Conservation (phyloP, 257 asterid genomes). For the Gentiana dahurica region DNA sequence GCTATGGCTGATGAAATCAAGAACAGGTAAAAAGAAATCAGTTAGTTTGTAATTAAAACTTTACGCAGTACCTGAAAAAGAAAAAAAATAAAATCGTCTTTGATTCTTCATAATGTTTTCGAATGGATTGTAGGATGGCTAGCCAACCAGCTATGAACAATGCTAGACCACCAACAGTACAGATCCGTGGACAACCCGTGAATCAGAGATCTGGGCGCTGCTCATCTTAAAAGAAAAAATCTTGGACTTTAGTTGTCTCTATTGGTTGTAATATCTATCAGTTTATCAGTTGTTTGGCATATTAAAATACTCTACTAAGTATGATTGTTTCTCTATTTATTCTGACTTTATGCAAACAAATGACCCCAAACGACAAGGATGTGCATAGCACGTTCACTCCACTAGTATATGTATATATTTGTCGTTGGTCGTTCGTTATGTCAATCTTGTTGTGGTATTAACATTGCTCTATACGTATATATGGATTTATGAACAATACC, state of each 20-base stretch:
- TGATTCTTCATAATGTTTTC: no score
- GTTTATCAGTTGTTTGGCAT: constrained; percentile 18
- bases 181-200: constrained; percentile 78
- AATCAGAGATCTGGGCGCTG: constrained; percentile 83
- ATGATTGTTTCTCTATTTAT: no score
- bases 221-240: constrained; percentile 33
- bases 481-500: no score
- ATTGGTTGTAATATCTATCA: constrained; percentile 24
- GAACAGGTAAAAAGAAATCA: constrained; percentile 16
- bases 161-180: constrained; percentile 73
- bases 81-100: no score
- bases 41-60: not conserved
- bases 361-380: no score
- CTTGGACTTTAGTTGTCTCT: constrained; percentile 5
- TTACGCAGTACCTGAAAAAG: no score
- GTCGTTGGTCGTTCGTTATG: no score
- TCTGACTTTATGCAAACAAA: no score
- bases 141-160: constrained; percentile 58
- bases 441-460: no score
- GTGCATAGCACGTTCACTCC: no score
- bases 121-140: constrained; percentile 51
- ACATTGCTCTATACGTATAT: no score
- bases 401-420: no score
- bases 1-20: constrained; percentile 39
- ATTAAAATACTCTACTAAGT: constrained; percentile 9